Percentiles rank a stretch among this genome's conserved stretches.
Evolutionary conservation across 1,139 yeast genomes (phyloP).

Genomic region (Yamadazyma diddensiae): DNA sequence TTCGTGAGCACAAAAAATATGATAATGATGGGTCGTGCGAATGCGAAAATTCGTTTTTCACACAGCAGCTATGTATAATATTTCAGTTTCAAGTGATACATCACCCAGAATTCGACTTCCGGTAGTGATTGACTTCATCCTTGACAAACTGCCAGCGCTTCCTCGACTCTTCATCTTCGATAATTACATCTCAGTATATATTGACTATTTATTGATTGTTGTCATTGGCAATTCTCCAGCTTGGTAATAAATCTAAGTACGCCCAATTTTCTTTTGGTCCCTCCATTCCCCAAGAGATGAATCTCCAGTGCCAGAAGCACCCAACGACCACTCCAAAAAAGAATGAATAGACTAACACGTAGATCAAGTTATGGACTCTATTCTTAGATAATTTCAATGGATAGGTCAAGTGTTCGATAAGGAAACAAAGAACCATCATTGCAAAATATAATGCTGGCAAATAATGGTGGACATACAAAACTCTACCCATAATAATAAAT

Average conservation of each 20-base stretch:
- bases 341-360: conserved; percentile 34
- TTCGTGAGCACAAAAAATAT: too few species aligned
- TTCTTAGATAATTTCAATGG: conserved; percentile 34
- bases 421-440: conserved; percentile 74
- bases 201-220: conserved; percentile 16
- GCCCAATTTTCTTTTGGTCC: conserved; percentile 69
- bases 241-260: conserved; percentile 69
- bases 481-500: conserved; percentile 93
- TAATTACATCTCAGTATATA: neutral
- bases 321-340: conserved; percentile 61
- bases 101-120: too few species aligned
- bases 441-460: conserved; percentile 97
- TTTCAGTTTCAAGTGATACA: too few species aligned
- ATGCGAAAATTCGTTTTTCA: too few species aligned
- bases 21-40: too few species aligned
- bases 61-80: too few species aligned
- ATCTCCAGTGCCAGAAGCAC: conserved; percentile 69
- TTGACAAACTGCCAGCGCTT: too few species aligned
- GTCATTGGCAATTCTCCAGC: conserved; percentile 62
- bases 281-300: conserved; percentile 85
- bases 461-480: conserved; percentile 95
- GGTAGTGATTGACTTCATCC: too few species aligned
- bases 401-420: conserved; percentile 61
- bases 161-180: neutral
- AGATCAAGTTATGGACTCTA: conserved; percentile 21